Evolutionary conservation across 139 green algal species (phyloP), one percentile per base, ranked within the genome.

Genomic region (Deuterostichococcus epilithicus): DNA sequence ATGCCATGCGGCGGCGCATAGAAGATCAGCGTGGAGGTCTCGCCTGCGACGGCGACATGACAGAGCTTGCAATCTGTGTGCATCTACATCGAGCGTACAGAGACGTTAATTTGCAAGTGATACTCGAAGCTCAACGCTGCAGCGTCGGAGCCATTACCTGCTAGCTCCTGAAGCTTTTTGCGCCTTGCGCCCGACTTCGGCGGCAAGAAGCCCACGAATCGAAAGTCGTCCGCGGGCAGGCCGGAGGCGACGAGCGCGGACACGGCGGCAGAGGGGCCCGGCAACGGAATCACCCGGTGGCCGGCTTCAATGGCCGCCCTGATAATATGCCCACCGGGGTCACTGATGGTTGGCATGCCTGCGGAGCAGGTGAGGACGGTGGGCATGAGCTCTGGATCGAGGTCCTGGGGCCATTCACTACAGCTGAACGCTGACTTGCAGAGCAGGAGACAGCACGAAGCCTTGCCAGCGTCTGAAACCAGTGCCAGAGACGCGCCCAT

Each of bases 181-280:
- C 39, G 36, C 25, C 90, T 80, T 35, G 68, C 76, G 36, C 42
- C 68, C 10, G 77, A 44, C 80, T 97, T 97, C 5, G 89, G 58
- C 35, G 92, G 92, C 13, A 94, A 81, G 82, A 97, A 98, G 22
- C 94, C 94, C 1, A 84, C 79, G 70, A 96, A 97, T 10, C 81
- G 86, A 65, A 98, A 96, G 36, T 67, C 70, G 23, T 78, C 66
- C 0, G 87, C 92, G 32, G 81, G 74, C 63, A 98, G 84, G 25
- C 91, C 93, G 35, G 87, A 94, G n/a, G 78, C 92, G 5, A 92
- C 85, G 30, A 97, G 73, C 5, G 89, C 93, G 3, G 91, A 63
- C 22, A 96, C 60, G 28, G 87, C 81, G 13, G 94, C 94, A 60
- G 86, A 94, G 10, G 94, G 83, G 0, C 94, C 94, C 25, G 74